phyloP scores from a whole-genome alignment of 805 yeast genomes.

The Sugiyamaella valdiviana region DNA sequence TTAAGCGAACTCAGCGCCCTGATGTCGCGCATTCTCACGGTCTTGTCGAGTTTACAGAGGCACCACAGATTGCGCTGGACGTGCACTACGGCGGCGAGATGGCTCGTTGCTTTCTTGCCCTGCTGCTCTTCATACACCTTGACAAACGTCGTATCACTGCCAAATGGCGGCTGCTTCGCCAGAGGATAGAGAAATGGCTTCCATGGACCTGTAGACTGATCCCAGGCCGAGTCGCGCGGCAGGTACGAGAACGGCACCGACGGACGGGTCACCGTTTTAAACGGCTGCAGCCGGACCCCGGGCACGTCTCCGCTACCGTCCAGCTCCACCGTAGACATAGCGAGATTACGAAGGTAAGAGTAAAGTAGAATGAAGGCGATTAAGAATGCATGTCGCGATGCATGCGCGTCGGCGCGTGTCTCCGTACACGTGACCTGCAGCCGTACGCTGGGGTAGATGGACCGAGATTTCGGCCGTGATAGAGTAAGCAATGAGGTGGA shows the following conservation, averaged over 20 bases:
- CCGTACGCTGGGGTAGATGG: no score
- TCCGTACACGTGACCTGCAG: no score
- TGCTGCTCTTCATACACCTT: constrained; percentile 10
- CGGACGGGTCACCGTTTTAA: constrained; percentile 4
- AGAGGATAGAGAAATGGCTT: constrained; percentile 4
- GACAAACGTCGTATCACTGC: constrained; percentile 5
- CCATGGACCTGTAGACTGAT: constrained; percentile 7
- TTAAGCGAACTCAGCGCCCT: constrained; percentile 1
- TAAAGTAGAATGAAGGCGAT: neutral
- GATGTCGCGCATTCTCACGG: constrained; percentile 16
- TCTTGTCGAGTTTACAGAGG: constrained; percentile 14
- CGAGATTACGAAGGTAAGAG: neutral
- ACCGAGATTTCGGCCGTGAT: no score
- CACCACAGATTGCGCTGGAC: constrained; percentile 11
- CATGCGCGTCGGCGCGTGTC: no score
- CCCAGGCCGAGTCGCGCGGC: constrained; percentile 12
- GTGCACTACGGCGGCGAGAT: constrained; percentile 16
- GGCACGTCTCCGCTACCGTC: neutral
- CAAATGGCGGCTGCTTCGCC: constrained; percentile 1
- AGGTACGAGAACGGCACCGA: constrained; percentile 8
- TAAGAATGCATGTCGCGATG: neutral
- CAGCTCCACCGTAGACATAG: neutral
- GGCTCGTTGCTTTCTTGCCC: constrained; percentile 5
- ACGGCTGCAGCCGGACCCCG: constrained; percentile 1
- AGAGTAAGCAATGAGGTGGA: no score